Evolutionary conservation across 768 basidiomycete species (phyloP), one percentile per base, ranked within the genome.

Genomic region (Serpula lacrymans): DNA sequence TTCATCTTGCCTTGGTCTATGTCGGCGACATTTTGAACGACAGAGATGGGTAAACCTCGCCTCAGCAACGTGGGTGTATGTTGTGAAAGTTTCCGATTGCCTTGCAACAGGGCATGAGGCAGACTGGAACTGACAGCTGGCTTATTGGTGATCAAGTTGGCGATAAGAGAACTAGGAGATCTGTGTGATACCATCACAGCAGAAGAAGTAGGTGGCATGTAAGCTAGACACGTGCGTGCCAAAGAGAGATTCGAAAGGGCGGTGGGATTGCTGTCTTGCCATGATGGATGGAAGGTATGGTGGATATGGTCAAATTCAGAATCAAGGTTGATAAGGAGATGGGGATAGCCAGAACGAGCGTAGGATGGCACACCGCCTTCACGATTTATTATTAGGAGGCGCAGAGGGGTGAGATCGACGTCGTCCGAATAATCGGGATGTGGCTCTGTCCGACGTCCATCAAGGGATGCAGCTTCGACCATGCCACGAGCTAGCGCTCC

Each of bases 311-410:
- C 62, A 58, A 77, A 86, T 62, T 99, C 96, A 11, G 91, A 90
- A 0, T 77, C 74, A 36, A 98, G 77, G 60, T 99, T 99, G 71
- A 99, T 84, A 44, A 96, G 80, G 17, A 99, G 82, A 68, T 99
- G 96, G 14, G 96, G 96, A 48, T 88, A 80, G 33, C 96, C 96
- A 8, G 78, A 79, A 22, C 96, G 90, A 25, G 96, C 96, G 59
- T 97, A 98, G 0, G 96, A 98, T 16, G 96, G 96, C 3, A 98
- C 84, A 11, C 96, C 96, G 17, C 96, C 96, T 63, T 95, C 90
- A 14, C 86, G 78, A 61, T 93, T 95, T 64, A 99, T 97, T 62
- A 98, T 86, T 88, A 99, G 94, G 44, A 99, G 76, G 21, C 96
- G 87, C 40, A 97, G 70, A 1, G 96, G 96, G 3, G 92, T 94